Conservation (phyloP, 257 asterid genomes). For the Solanum virginianum region DNA sequence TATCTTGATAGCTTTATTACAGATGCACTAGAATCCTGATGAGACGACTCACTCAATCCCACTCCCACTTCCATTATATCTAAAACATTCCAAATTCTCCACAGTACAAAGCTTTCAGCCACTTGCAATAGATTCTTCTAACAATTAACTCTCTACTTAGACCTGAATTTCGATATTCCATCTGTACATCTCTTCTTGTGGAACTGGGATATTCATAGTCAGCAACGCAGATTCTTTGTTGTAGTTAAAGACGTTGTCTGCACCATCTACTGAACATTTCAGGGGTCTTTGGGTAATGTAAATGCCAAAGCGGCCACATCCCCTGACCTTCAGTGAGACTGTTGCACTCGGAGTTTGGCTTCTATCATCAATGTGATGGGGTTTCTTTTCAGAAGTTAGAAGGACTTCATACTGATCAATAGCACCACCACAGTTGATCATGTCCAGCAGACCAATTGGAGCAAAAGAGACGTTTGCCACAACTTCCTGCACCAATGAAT, state of each 20-base stretch:
- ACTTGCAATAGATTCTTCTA: neutral
- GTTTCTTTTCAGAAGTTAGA: conserved; percentile 11
- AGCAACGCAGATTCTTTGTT: conserved; percentile 43
- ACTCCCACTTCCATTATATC: neutral
- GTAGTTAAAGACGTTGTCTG: conserved; percentile 33
- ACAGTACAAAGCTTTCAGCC: neutral
- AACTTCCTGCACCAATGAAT: conserved; percentile 32
- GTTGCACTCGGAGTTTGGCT: conserved; percentile 27
- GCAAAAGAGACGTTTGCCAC: conserved; percentile 39
- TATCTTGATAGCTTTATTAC: neutral
- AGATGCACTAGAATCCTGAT: neutral
- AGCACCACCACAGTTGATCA: conserved; percentile 88
- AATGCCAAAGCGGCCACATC: conserved; percentile 75
- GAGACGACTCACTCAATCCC: neutral
- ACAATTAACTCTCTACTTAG: neutral
- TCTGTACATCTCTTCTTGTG: conserved; percentile 51
- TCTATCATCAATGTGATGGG: conserved; percentile 8
- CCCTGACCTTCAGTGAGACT: conserved; percentile 46
- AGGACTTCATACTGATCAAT: conserved; percentile 49
- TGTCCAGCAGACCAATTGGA: conserved; percentile 82
- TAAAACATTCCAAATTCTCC: neutral
- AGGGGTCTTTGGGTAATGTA: conserved; percentile 58
- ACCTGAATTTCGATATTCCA: conserved; percentile 60
- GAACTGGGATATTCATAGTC: conserved; percentile 28
- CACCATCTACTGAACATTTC: conserved; percentile 39